Evolutionary conservation across 1,139 yeast genomes (phyloP).

Genomic region (Hyphopichia burtonii): DNA sequence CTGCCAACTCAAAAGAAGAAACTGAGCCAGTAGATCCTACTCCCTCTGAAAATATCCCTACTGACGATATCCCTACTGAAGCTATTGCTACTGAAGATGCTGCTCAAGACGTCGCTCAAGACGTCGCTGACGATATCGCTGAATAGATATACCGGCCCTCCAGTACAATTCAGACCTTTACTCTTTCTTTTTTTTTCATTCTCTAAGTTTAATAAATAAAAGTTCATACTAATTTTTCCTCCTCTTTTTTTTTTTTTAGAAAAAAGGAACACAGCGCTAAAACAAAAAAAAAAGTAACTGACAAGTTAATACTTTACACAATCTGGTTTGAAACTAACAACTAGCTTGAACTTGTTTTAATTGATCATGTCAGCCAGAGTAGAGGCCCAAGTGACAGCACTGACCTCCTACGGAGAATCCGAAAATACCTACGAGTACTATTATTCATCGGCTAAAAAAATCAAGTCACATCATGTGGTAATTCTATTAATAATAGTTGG

Average conservation of each 20-base stretch:
- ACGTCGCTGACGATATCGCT: no score
- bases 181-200: no score
- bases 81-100: no score
- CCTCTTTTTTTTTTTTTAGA: not conserved
- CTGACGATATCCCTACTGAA: not conserved
- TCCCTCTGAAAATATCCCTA: not conserved
- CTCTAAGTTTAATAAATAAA: no score
- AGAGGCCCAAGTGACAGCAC: not conserved
- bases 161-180: no score
- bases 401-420: not conserved
- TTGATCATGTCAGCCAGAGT: not conserved
- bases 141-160: not conserved
- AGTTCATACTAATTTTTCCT: not conserved
- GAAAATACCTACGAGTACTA: not conserved
- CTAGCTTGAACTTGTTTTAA: not conserved
- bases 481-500: conserved; percentile 10
- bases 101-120: no score
- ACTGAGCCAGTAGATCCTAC: not conserved
- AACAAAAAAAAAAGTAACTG: not conserved
- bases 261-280: no score
- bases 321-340: not conserved
- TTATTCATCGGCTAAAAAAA: not conserved
- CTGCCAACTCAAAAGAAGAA: not conserved
- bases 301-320: not conserved
- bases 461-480: conserved; percentile 11